Percentiles rank a stretch among this genome's conserved stretches.
phyloP scores from a whole-genome alignment of 2,329 filamentous ascomycete genomes.

The Arthrobotrys pseudoclavata region DNA sequence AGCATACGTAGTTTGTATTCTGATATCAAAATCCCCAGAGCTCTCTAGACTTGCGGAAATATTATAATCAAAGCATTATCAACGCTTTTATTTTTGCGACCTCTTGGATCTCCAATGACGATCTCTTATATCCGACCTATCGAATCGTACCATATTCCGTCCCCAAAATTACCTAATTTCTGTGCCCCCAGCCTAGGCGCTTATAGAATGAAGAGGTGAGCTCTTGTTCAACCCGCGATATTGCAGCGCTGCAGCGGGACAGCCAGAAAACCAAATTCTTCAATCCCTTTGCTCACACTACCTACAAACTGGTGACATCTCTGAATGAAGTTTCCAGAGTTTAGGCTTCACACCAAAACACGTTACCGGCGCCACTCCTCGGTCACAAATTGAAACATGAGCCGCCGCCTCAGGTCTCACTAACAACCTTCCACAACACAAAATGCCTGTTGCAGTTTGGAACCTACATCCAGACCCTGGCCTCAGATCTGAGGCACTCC shows the following conservation, averaged over 20 bases:
- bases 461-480: slow-evolving; percentile 11
- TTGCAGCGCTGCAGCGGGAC: not conserved
- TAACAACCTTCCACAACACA: slow-evolving; percentile 16
- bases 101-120: not conserved
- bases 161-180: not conserved
- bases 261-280: not conserved
- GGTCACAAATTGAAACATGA: slow-evolving; percentile 16
- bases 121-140: not conserved
- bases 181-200: not conserved
- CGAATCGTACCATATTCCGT: not conserved
- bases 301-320: not conserved
- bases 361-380: not conserved
- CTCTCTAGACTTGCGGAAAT: too few species aligned
- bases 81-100: too few species aligned
- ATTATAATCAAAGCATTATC: too few species aligned
- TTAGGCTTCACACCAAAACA: not conserved
- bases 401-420: not conserved
- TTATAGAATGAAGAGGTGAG: not conserved
- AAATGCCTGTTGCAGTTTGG: slow-evolving; percentile 41
- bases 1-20: too few species aligned
- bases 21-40: too few species aligned
- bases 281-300: not conserved
- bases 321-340: not conserved
- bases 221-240: not conserved
- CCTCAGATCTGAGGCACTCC: slow-evolving; percentile 4